Base-by-base conservation (phyloP, 2,329 filamentous ascomycete genomes). In the Trichoderma sp. region DNA sequence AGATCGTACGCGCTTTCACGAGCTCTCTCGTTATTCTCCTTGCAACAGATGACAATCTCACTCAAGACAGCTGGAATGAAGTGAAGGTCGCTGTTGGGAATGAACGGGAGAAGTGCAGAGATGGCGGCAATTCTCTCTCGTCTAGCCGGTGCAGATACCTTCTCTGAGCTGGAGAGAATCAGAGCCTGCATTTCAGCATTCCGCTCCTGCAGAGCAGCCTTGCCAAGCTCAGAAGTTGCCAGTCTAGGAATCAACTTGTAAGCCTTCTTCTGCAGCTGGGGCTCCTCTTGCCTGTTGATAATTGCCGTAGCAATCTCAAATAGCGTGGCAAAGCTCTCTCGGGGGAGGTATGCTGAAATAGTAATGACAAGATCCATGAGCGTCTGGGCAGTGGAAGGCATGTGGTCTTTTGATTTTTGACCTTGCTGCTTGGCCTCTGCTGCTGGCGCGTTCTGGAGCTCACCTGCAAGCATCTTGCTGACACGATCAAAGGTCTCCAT, bases 311-410 rank as follows among this genome's bases (percentile, higher is more conserved):
- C 92, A 76, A 98, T 94, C 73, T 90, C 90, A 81, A 99, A 98
- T 2, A 99, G 87, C 5, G 90, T 86, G 21, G 87, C 85, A 73
- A 97, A 97, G 79, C 93, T 96, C 66, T 94, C 89, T 49, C 94
- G 86, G 1, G 96, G 94, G 8, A 99, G 87, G 76, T 99, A 97
- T 18, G 95, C 90, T 0, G 96, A 94, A 81, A 99, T 97, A 6
- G 96, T 96, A 75, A 98, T 97, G 73, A 99, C 89, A 39, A 99
- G 86, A 77, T 99, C 96, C 90, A 99, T 97, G 34, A 99, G 85
- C 0, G 95, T 98, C 80, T 98, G 95, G 66, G 91, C 92, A 64
- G 93, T 97, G 21, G 95, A 95, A 13, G 96, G 96, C 89, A 97
- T 93, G 77, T 91, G 90, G 46, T 90, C 87, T 61, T 87, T 83